Evolutionary conservation across 2,329 filamentous ascomycete species (phyloP), one percentile per base, ranked within the genome.

Genomic region (Pestalotiopsis fici): DNA sequence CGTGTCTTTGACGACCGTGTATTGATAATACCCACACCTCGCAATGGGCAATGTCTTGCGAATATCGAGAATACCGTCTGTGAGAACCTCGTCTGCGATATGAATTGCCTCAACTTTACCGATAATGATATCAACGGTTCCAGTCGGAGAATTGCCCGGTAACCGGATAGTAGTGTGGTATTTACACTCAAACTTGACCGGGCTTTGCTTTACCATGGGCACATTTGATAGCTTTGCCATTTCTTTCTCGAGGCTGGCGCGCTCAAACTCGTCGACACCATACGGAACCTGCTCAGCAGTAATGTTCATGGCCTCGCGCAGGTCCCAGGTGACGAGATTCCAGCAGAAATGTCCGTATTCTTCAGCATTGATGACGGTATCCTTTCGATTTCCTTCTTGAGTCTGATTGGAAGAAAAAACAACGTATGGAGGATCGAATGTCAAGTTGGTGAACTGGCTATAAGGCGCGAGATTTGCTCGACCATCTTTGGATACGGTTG

Each of bases 401-500:
- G 83, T 86, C 74, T 89, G 85, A 76, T 90, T 90, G 3, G 85
- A 83, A 35, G 80, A 80, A 81, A 90, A 90, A 83, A 90, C 87
- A 27, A 90, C 83, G 72, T 88, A 88, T 0, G 87, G 88, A 0
- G 87, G 88, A 73, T 89, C 86, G 76, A 88, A 90, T 31, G 86
- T 88, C 0, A 90, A 81, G 70, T 90, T 90, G 76, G 86, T 88
- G 81, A 90, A 90, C 76, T 90, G 87, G 0, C 80, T 84, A 77
- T 87, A 90, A 0, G 88, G 87, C 0, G 87, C 88, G 3, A 90
- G 82, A 70, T 89, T 90, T 73, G 85, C 79, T 61, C 77, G 73
- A 68, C 83, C 83, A 4, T 75, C 70, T 18, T 76, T 73, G n/a
- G 83, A 84, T 66, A 83, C 79, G 0, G 87, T 88, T 25, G 83